Evolutionary conservation across 163 green algal genomes (phyloP), one percentile per base, ranked within the genome.

Genomic region (Prototheca cutis): DNA sequence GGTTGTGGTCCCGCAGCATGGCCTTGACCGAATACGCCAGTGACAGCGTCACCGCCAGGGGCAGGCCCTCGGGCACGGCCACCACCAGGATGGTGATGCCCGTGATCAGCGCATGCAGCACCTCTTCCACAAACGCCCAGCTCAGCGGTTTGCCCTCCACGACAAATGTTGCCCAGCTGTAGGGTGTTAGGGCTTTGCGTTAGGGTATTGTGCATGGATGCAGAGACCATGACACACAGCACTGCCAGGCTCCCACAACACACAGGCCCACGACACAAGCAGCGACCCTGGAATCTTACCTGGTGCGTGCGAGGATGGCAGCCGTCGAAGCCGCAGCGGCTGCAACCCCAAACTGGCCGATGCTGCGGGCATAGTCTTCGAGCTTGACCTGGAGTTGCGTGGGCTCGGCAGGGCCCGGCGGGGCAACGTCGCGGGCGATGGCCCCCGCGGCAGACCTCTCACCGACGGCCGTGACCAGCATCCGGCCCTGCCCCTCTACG

Each of bases 21-120:
- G 75, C 72, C 65, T 84, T 81, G 51, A 95, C 86, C 51, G 62
- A 81, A 76, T 84, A 94, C 6, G 87, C 87, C 45, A 96, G 80
- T 0, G 89, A 82, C 25, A 96, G 76, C 2, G 89, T 95, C 10
- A 95, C 87, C 0, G 86, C 87, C 48, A 95, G 78, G 2, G 88
- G 88, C 61, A 96, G 79, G 4, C 89, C 89, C 74, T 96, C 89
- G 2, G 89, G 89, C 40, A 96, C 82, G 15, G 88, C 88, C 53
- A 94, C 82, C 71, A 88, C 87, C 67, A 95, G 61, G 19, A 95
- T 81, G 32, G 87, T 94, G 60, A 95, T 79, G n/a, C 74, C 79
- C 13, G 71, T 86, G 70, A 92, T 89, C 59, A 95, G 61, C 51
- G 82, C 82, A 28, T 78, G 52, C 21, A 93, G 70, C 71, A 90